Evolutionary conservation across 768 basidiomycete species (phyloP), one percentile per base, ranked within the genome.

Genomic region (Kwoniella mangroviensis): DNA sequence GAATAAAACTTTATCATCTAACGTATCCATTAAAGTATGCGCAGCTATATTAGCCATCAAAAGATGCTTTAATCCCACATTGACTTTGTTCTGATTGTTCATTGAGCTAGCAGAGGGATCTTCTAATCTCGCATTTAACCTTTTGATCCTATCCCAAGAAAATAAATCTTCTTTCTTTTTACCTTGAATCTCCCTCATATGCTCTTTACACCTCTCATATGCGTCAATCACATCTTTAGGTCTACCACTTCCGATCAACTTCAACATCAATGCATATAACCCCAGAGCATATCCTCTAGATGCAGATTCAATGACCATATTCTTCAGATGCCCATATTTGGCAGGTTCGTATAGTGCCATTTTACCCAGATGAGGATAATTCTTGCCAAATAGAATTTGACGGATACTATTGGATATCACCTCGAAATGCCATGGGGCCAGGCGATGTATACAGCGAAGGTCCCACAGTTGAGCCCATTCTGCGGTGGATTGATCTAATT

Each of bases 81-180:
- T 11, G 7, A 3, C 41, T n/a, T 60, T 34, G 3, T 49, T 49
- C 13, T 49, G 13, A 19, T 49, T 49, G 34, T 7, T 7, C 0
- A 7, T 34, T 0, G 6, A 1, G 34, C 34, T 6, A 34, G 34
- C 45, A 49, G 45, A 13, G 0, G 54, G 49, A 26, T 58, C 61
- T 41, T 65, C 69, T n/a, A 71, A 28, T 21, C 73, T 58, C 5
- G 75, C 57, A 9, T 68, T 51, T 24, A 74, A 13, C 28, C 70
- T 43, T 28, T 60, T 58, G 7, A 71, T 58, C 17, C 73, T 45
- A 28, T 68, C 59, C 66, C 56, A 68, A 3, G 68, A 69, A 21
- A 49, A 19, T 10, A 71, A 54, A 55, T 67, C 67, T 58, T 71
- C 53, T 12, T 53, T 15, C n/a, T 68, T 58, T 49, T 65, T 74